phyloP scores from a whole-genome alignment of 1,284 basidiomycete species.

The Leccinum angustisporum region DNA sequence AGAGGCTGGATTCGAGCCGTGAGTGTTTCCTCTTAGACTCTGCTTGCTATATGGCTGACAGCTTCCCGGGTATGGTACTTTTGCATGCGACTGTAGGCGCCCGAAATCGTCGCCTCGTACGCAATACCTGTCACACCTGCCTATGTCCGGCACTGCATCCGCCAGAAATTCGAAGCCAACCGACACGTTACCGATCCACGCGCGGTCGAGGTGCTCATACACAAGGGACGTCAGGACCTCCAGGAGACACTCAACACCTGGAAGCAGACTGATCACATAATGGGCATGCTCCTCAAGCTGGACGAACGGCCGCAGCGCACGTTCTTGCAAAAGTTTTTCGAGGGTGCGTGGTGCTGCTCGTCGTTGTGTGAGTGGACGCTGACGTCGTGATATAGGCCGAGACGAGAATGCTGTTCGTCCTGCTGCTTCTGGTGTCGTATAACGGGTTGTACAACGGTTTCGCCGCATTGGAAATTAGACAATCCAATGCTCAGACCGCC shows the following conservation, averaged over 20 bases:
- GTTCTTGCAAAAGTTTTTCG: slow-evolving; percentile 85
- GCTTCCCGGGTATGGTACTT: not conserved
- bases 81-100: slow-evolving; percentile 57
- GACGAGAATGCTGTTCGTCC: slow-evolving; percentile 56
- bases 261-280: slow-evolving; percentile 82
- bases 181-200: slow-evolving; percentile 80
- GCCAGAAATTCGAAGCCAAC: slow-evolving; percentile 88
- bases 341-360: slow-evolving; percentile 51
- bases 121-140: slow-evolving; percentile 81
- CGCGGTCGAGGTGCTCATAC: slow-evolving; percentile 85
- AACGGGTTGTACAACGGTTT: slow-evolving; percentile 1
- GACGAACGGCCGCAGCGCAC: slow-evolving; percentile 55
- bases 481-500: slow-evolving; percentile 12
- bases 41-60: not conserved
- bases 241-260: slow-evolving; percentile 96
- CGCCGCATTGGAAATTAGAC: slow-evolving; percentile 1
- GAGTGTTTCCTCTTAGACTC: slow-evolving; percentile 30
- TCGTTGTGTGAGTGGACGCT: not conserved
- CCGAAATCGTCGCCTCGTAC: slow-evolving; percentile 86
- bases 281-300: slow-evolving; percentile 60
- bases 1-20: slow-evolving; percentile 91
- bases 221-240: slow-evolving; percentile 87
- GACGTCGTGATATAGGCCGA: slow-evolving; percentile 39
- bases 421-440: slow-evolving; percentile 48
- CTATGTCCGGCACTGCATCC: slow-evolving; percentile 81